Conservation (phyloP, 768 basidiomycete species). For the Lentinula sp. region DNA sequence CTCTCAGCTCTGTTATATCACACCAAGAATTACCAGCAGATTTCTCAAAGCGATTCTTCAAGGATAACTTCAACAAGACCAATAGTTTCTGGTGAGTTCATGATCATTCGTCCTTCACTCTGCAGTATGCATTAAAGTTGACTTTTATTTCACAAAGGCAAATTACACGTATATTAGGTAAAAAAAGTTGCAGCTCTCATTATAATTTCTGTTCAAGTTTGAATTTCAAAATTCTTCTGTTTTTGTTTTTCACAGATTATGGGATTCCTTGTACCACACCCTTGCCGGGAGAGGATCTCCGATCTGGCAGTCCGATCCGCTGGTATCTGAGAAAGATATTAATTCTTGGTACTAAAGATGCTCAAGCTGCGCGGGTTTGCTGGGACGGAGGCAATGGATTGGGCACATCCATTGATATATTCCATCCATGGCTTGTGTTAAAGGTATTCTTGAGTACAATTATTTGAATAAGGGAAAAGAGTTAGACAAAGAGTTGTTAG, state of each 20-base stretch:
- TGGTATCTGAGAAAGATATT: constrained; percentile 9
- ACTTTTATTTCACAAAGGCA: neutral
- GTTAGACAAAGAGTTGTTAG: too few species aligned
- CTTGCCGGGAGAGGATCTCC: constrained; percentile 7
- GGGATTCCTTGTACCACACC: constrained; percentile 9
- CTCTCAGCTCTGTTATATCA: neutral
- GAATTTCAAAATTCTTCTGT: neutral
- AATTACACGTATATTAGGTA: neutral
- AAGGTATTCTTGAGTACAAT: neutral
- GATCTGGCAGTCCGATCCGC: neutral
- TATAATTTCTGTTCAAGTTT: too few species aligned
- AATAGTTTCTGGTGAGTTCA: constrained; percentile 2
- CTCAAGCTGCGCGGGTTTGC: neutral
- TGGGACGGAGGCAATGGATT: neutral
- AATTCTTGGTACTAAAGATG: constrained; percentile 4
- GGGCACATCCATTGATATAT: neutral
- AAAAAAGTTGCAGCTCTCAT: neutral
- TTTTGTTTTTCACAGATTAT: constrained; percentile 7
- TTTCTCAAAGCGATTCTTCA: constrained; percentile 9
- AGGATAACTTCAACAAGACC: constrained; percentile 5
- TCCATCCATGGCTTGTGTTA: neutral
- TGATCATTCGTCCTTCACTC: neutral
- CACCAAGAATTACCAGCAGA: neutral
- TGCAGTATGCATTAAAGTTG: neutral
- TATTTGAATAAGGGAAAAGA: neutral